Conservation (phyloP, 2,329 filamentous ascomycete species). For the Arthrobotrys megalospora region DNA sequence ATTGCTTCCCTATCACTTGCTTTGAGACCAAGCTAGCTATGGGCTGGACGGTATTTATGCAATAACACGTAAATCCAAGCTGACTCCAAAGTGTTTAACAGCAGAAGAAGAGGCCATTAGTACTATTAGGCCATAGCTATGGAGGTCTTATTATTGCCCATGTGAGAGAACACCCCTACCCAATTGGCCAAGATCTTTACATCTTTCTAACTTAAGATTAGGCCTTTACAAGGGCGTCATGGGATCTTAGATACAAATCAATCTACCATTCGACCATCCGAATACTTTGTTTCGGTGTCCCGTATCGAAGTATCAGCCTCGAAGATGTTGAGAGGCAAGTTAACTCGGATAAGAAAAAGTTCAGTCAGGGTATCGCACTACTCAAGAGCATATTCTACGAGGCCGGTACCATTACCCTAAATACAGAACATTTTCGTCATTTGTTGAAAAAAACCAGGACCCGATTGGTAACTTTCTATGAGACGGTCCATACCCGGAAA, state of each 20-base stretch:
- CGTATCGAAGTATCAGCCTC: conserved; percentile 44
- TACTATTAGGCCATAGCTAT: conserved; percentile 55
- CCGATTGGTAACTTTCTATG: conserved; percentile 30
- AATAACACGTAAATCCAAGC: neutral
- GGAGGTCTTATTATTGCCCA: conserved; percentile 45
- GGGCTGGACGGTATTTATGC: neutral
- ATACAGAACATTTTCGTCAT: conserved; percentile 15
- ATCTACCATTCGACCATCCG: conserved; percentile 42
- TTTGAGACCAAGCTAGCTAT: too few species aligned
- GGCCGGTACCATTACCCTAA: conserved; percentile 5
- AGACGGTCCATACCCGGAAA: conserved; percentile 33
- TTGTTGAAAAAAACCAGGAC: conserved; percentile 22
- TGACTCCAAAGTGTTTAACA: neutral
- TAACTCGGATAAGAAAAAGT: conserved; percentile 15
- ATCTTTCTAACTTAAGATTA: conserved; percentile 3
- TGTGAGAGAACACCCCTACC: conserved; percentile 6
- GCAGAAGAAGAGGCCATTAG: conserved; percentile 34
- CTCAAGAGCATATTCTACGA: conserved; percentile 32
- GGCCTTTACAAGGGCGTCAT: conserved; percentile 38
- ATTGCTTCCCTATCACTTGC: too few species aligned
- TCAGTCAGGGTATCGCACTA: conserved; percentile 28
- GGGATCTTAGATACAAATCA: neutral
- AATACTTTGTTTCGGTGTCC: conserved; percentile 49
- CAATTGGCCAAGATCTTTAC: too few species aligned
- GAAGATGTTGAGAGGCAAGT: conserved; percentile 37